Percentiles rank a stretch among this genome's conserved stretches.
Conservation (phyloP, 2,329 filamentous ascomycete species). For the Pseudogymnoascus verrucosus region DNA sequence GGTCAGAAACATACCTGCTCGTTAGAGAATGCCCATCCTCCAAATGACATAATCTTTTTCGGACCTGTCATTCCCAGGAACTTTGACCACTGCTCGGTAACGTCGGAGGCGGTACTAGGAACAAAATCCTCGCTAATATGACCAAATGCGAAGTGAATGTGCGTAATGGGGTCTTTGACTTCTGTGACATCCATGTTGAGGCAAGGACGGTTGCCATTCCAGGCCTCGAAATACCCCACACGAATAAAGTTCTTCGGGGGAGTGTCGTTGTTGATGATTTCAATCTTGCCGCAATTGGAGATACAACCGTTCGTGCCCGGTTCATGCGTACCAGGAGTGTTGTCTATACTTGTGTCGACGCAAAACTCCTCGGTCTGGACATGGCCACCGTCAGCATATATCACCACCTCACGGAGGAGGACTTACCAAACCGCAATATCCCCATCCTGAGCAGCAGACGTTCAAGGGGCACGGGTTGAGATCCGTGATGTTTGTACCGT, state of each 20-base stretch:
- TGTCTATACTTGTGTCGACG: conserved; percentile 22
- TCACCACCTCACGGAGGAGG: too few species aligned
- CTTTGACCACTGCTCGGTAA: conserved; percentile 25
- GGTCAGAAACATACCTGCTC: conserved; percentile 16
- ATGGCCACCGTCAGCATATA: neutral
- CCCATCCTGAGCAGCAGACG: conserved; percentile 22
- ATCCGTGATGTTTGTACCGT: conserved; percentile 24
- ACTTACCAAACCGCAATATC: conserved; percentile 16
- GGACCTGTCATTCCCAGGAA: conserved; percentile 26
- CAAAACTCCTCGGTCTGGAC: conserved; percentile 29
- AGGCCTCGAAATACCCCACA: conserved; percentile 31
- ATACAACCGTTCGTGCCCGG: conserved; percentile 31
- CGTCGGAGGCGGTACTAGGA: conserved; percentile 19
- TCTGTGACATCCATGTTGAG: conserved; percentile 22
- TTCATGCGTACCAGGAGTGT: conserved; percentile 29
- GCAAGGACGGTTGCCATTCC: conserved; percentile 25
- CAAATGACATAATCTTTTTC: conserved; percentile 36
- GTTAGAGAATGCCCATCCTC: conserved; percentile 38
- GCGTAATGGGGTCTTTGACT: conserved; percentile 9
- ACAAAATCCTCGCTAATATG: conserved; percentile 28
- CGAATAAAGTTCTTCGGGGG: conserved; percentile 12
- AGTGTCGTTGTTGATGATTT: conserved; percentile 25
- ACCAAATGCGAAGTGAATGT: conserved; percentile 31
- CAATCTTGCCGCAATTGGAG: conserved; percentile 32
- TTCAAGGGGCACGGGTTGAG: neutral